Evolutionary conservation across 1,139 yeast species (phyloP), one percentile per base, ranked within the genome.

Genomic region (Suhomyces guaymorum): DNA sequence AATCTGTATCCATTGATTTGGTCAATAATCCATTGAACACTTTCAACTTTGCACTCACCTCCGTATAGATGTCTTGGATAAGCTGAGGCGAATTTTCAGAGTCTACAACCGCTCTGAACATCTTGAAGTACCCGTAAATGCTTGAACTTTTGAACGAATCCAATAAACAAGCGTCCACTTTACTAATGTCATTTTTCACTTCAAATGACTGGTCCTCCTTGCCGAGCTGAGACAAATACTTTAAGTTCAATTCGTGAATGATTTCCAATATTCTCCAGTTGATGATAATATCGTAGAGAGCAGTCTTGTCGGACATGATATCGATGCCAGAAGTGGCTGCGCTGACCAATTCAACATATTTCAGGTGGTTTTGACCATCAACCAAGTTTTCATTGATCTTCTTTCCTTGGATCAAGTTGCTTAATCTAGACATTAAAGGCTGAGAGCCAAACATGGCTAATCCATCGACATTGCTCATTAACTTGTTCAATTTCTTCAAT

Each of bases 201-300:
- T 55, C 48, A 10, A 35, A 34, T 7, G 42, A 35, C 4, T 43
- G 49, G 6, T 37, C 33, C 16, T 41, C 45, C 47, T 16, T 49
- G 48, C 19, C 42, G 45, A 26, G 52, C 15, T 49, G 43, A 11
- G 53, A 48, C 43, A 69, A 56, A 37, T 59, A 65, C 11, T 47
- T 50, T 19, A 61, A 37, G 33, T 57, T 64, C 35, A 68, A 54
- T 37, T 62, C 61, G 38, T 65, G 59, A 11, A 61, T 43, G 16
- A 69, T 51, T 26, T 64, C 73, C 39, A 67, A 49, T 2, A 68
- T 34, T 49, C 75, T 61, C 73, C 73, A 69, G 18, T 59, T 50
- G 14, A 56, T 49, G 3, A 69, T 35, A 9, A 63, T 37, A 1
- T 50, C 55, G 39, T 58, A 69, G 22, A 57, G 54, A 11, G 23